A percentile compares a stretch with the other conserved stretches of the same genome.
Evolutionary conservation across 2,329 filamentous ascomycete genomes (phyloP).

Genomic region (Fusarium sp.): DNA sequence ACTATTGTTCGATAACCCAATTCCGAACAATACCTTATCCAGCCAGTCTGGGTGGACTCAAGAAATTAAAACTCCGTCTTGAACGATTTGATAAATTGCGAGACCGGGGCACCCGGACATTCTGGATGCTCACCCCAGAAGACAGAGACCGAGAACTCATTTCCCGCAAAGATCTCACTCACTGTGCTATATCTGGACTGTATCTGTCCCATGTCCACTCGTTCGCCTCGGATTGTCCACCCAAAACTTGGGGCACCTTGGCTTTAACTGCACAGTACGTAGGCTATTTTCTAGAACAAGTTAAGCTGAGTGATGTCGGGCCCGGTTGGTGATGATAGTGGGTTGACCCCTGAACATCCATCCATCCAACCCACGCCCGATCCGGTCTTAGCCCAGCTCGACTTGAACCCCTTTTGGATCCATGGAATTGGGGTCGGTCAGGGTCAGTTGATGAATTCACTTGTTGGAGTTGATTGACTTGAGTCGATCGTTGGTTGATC

Average conservation of each 20-base stretch:
- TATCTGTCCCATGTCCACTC: conserved; percentile 3
- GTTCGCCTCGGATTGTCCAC: conserved; percentile 16
- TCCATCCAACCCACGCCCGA: conserved; percentile 12
- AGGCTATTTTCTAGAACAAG: conserved; percentile 28
- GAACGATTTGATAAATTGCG: conserved; percentile 38
- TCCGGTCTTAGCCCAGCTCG: conserved; percentile 33
- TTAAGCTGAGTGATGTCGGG: conserved; percentile 6
- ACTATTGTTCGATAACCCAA: neutral
- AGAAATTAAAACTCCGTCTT: conserved; percentile 40
- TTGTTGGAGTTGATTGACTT: conserved; percentile 14
- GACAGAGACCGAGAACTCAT: conserved; percentile 34
- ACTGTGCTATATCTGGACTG: conserved; percentile 5
- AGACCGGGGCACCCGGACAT: conserved; percentile 36
- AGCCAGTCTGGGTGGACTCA: conserved; percentile 36
- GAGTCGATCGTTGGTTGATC: conserved; percentile 30
- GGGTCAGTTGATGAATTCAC: conserved; percentile 15
- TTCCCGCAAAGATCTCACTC: conserved; percentile 36
- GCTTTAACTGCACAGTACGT: conserved; percentile 21
- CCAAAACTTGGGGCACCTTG: conserved; percentile 17
- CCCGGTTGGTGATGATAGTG: conserved; percentile 20
- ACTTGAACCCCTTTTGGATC: conserved; percentile 41
- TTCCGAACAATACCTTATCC: conserved; percentile 14
- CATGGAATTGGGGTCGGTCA: conserved; percentile 17
- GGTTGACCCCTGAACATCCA: conserved; percentile 25
- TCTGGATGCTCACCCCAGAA: conserved; percentile 31